Conservation (phyloP, 2,329 filamentous ascomycete species). For the Penicillium polonicum region DNA sequence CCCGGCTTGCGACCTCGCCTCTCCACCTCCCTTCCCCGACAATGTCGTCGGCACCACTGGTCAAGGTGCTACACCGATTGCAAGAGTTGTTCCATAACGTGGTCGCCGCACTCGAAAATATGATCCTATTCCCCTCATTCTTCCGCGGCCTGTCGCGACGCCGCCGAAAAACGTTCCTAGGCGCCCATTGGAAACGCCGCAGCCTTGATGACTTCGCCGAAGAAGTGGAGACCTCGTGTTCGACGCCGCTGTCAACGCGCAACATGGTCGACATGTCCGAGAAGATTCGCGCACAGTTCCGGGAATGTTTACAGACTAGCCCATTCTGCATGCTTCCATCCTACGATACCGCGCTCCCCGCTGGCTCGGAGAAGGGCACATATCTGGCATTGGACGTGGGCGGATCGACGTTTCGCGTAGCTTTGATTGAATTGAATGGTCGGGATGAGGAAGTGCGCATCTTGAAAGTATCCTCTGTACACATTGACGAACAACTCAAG, state of each 20-base stretch:
- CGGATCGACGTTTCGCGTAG: slow-evolving; percentile 65
- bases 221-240: slow-evolving; percentile 41
- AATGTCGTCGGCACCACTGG: slow-evolving; percentile 39
- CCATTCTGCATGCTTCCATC: slow-evolving; percentile 65
- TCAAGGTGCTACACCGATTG: slow-evolving; percentile 42
- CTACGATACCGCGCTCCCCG: slow-evolving; percentile 61
- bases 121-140: slow-evolving; percentile 43
- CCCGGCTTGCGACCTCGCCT: not conserved
- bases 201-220: slow-evolving; percentile 41
- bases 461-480: slow-evolving; percentile 53
- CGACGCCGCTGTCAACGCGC: slow-evolving; percentile 34
- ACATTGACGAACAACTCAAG: slow-evolving; percentile 58
- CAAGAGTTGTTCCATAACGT: slow-evolving; percentile 44
- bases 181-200: slow-evolving; percentile 37
- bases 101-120: slow-evolving; percentile 40
- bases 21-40: slow-evolving; percentile 17
- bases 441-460: slow-evolving; percentile 54
- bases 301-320: slow-evolving; percentile 54
- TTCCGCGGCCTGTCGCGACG: slow-evolving; percentile 35
- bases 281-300: slow-evolving; percentile 52
- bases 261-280: slow-evolving; percentile 47
- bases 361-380: slow-evolving; percentile 58
- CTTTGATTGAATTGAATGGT: slow-evolving; percentile 57
- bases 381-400: slow-evolving; percentile 64
- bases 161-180: slow-evolving; percentile 35